Evolutionary conservation across 2,329 filamentous ascomycete species (phyloP).

Genomic region (Aspergillus ruber): DNA sequence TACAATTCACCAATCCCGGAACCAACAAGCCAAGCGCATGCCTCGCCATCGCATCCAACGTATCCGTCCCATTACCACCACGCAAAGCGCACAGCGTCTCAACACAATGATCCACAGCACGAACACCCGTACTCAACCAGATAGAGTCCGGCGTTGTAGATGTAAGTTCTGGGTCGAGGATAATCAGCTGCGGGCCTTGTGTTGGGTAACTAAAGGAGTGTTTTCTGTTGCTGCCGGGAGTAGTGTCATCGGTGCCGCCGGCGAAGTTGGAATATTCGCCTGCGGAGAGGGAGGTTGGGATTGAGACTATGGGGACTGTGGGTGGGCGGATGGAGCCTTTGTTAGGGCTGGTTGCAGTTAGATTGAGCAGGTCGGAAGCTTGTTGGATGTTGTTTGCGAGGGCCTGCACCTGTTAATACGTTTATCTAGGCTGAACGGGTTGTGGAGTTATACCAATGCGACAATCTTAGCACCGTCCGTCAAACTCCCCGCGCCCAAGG

Average conservation of each 20-base stretch:
- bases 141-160: slow-evolving; percentile 46
- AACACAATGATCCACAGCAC: slow-evolving; percentile 54
- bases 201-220: slow-evolving; percentile 31
- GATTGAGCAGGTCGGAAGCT: slow-evolving; percentile 32
- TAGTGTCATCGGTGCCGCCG: slow-evolving; percentile 30
- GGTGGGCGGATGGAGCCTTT: slow-evolving; percentile 20
- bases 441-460: slow-evolving; percentile 30
- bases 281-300: slow-evolving; percentile 38
- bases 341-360: slow-evolving; percentile 21
- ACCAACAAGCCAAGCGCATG: slow-evolving; percentile 39
- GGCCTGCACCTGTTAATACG: slow-evolving; percentile 23
- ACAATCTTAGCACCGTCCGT: slow-evolving; percentile 53
- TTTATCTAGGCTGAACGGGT: background rate
- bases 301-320: slow-evolving; percentile 30
- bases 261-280: slow-evolving; percentile 39
- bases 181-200: slow-evolving; percentile 46
- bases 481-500: slow-evolving; percentile 50
- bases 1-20: slow-evolving; percentile 37
- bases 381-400: slow-evolving; percentile 44
- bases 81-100: slow-evolving; percentile 46
- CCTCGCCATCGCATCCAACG: slow-evolving; percentile 32
- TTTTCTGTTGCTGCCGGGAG: slow-evolving; percentile 23
- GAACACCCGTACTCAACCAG: slow-evolving; percentile 54
- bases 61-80: slow-evolving; percentile 16
- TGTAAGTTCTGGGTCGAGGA: slow-evolving; percentile 51